These are phyloP conservation scores for Sergeia podlipaevii DNA, from an alignment of 208 protist genomes.

Conservation along the genomic window DNA sequence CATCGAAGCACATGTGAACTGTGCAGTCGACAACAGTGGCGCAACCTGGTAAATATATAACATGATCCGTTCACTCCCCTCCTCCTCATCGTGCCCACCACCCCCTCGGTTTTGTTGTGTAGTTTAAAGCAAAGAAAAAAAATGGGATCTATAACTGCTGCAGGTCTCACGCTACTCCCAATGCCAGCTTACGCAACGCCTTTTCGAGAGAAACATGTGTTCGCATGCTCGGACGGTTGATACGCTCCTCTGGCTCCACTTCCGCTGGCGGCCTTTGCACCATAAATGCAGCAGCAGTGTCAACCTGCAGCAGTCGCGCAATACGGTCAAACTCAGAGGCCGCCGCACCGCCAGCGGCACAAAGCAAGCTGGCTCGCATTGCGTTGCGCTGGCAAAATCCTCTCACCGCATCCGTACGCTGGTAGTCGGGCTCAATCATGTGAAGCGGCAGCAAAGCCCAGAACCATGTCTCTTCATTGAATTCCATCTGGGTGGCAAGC, in stretches of 20 bases:
- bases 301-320: slow-evolving; percentile 30
- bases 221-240: slow-evolving; percentile 62
- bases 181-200: slow-evolving; percentile 33
- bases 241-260: slow-evolving; percentile 8
- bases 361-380: slow-evolving; percentile 26
- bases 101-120: not conserved
- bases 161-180: slow-evolving; percentile 2
- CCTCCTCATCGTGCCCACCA: too few relatives aligned
- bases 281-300: too few relatives aligned
- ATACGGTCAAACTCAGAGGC: slow-evolving; percentile 37
- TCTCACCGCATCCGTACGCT: slow-evolving; percentile 49
- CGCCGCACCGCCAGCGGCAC: not conserved
- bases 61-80: too few relatives aligned
- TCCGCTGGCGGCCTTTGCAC: slow-evolving; percentile 22
- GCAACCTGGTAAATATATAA: too few relatives aligned
- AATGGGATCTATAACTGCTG: slow-evolving; percentile 4
- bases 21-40: too few relatives aligned
- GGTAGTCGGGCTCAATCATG: slow-evolving; percentile 53
- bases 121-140: not conserved
- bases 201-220: slow-evolving; percentile 64
- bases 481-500: slow-evolving; percentile 63
- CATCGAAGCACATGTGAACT: too few relatives aligned
- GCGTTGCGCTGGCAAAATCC: slow-evolving; percentile 75
- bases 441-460: slow-evolving; percentile 80
- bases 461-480: slow-evolving; percentile 64